Evolutionary conservation across 371 early-diverging fungal genomes (phyloP).

Genomic region (Mortierella sp.): DNA sequence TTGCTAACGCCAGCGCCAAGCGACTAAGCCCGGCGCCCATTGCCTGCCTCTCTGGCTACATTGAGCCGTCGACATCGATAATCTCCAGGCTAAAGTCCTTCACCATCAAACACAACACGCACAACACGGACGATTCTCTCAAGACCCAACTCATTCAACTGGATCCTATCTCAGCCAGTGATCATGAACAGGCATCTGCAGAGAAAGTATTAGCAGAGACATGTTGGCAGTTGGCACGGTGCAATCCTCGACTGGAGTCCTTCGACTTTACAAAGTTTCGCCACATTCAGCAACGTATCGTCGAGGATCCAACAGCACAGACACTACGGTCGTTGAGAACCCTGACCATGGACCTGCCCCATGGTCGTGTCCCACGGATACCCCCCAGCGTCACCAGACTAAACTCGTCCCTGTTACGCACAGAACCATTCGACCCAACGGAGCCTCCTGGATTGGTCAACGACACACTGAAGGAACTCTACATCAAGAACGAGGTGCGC

Average conservation of each 20-base stretch:
- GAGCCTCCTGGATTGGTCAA: neutral
- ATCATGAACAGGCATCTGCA: neutral
- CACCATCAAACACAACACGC: neutral
- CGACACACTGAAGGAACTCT: neutral
- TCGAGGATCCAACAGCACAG: neutral
- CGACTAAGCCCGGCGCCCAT: neutral
- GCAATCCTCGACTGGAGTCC: neutral
- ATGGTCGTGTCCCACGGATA: conserved; percentile 10
- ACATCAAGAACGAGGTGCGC: neutral
- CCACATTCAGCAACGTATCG: neutral
- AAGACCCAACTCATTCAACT: neutral
- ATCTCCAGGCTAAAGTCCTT: conserved; percentile 5
- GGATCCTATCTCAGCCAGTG: neutral
- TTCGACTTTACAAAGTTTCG: conserved; percentile 2
- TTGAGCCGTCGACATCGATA: neutral
- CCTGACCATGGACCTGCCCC: neutral
- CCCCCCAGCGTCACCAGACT: neutral
- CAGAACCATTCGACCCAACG: conserved; percentile 1
- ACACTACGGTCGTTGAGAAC: neutral
- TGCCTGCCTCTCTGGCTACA: neutral
- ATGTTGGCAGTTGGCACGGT: neutral
- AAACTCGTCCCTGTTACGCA: conserved; percentile 1
- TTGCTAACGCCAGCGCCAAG: neutral
- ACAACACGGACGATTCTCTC: neutral
- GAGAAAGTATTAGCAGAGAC: neutral